phyloP scores from a whole-genome alignment of 371 early-diverging fungal genomes.

The Mucor indicus region DNA sequence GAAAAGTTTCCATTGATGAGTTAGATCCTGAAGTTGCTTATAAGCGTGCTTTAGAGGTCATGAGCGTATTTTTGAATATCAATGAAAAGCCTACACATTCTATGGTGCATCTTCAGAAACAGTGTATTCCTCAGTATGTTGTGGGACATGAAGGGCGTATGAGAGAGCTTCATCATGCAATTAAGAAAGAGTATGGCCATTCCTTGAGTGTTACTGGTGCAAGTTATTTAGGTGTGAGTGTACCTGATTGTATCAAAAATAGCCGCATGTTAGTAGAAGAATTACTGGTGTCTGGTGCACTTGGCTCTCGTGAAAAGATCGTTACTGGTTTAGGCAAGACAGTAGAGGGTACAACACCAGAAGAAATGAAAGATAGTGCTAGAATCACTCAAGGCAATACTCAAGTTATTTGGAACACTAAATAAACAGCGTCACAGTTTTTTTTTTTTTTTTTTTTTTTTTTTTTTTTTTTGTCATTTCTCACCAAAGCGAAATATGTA shows the following conservation, averaged over 20 bases:
- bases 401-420: constrained; percentile 36
- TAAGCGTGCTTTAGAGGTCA: constrained; percentile 26
- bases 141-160: constrained; percentile 79
- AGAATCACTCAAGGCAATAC: constrained; percentile 37
- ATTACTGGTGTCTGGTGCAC: constrained; percentile 37
- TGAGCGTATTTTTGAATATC: constrained; percentile 58
- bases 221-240: constrained; percentile 81
- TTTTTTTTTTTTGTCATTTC: too few species aligned
- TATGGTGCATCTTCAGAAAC: constrained; percentile 55
- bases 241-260: constrained; percentile 83
- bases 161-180: constrained; percentile 52
- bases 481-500: too few species aligned
- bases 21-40: constrained; percentile 29
- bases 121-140: constrained; percentile 90
- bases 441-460: too few species aligned
- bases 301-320: constrained; percentile 33
- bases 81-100: constrained; percentile 47
- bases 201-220: constrained; percentile 76
- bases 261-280: constrained; percentile 66
- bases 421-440: too few species aligned
- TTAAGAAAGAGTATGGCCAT: constrained; percentile 42
- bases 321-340: constrained; percentile 52
- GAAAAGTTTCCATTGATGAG: constrained; percentile 18
- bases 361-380: constrained; percentile 28
- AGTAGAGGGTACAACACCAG: constrained; percentile 8